Evolutionary conservation across 2,329 filamentous ascomycete species (phyloP), one percentile per base, ranked within the genome.

Genomic region (Juglanconis juglandina): DNA sequence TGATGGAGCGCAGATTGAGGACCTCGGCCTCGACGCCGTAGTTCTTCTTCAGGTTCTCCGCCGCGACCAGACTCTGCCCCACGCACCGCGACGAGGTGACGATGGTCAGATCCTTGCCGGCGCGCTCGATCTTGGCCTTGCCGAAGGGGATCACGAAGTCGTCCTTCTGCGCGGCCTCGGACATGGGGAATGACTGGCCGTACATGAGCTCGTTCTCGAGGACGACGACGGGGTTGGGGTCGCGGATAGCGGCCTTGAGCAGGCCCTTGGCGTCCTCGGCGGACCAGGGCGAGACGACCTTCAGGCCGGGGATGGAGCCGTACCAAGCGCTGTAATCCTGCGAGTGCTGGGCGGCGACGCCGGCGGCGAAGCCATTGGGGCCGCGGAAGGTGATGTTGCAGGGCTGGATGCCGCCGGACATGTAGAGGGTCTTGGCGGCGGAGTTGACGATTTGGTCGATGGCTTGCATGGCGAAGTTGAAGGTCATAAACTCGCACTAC

Each of bases 401-500:
- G 71, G 95, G 95, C 81, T 99, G 95, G 77, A 97, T 98, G 77
- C 95, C 95, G 71, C 95, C 95, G 66, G 95, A 98, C 95, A 99
- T 99, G 85, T 99, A 99, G 74, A 99, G 94, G 60, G 95, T 99
- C 86, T 99, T 99, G 73, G 92, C 95, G 69, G 85, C 95, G 53
- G 94, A 98, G 87, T 99, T 99, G 87, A 99, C 93, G 75, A 99
- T 91, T 78, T 99, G 95, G 77, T 99, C 95, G 78, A 99, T 99
- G 75, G 95, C 92, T 82, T 99, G 95, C 95, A 99, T 99, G 77
- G 95, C 94, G 76, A 98, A 98, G 87, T 99, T 99, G 87, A 96
- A 98, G 72, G 95, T 99, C 95, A 99, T 99, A 85, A 99, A 99
- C 82, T 99, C 95, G 86, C 90, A 95, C 91, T 95, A 67, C 8